A percentile compares a stretch with the other conserved stretches of the same genome.
phyloP scores from a whole-genome alignment of 306 rosid species.

The Phaseolus lunatus region DNA sequence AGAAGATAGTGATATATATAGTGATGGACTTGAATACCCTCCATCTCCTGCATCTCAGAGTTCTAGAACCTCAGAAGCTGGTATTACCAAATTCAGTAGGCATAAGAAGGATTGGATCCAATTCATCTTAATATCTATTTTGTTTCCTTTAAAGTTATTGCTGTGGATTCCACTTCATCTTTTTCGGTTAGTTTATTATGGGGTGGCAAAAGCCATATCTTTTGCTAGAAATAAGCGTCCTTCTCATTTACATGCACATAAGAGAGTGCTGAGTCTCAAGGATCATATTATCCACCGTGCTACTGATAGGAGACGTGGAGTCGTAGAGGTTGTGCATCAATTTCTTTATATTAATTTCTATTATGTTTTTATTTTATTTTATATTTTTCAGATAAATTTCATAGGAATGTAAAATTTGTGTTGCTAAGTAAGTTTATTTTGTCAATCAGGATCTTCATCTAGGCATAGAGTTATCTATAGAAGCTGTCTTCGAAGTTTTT shows the following conservation, averaged over 20 bases:
- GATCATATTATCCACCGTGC: slow-evolving; percentile 79
- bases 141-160: slow-evolving; percentile 63
- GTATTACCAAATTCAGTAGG: slow-evolving; percentile 53
- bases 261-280: slow-evolving; percentile 64
- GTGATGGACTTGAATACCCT: slow-evolving; percentile 59
- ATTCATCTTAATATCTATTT: slow-evolving; percentile 61
- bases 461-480: slow-evolving; percentile 79
- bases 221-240: slow-evolving; percentile 46
- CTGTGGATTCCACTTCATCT: slow-evolving; percentile 61
- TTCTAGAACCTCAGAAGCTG: slow-evolving; percentile 67
- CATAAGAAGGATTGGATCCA: slow-evolving; percentile 58
- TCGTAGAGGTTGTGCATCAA: slow-evolving; percentile 72
- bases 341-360: slow-evolving; percentile 12
- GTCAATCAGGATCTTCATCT: slow-evolving; percentile 85
- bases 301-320: slow-evolving; percentile 92
- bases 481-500: slow-evolving; percentile 76
- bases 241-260: slow-evolving; percentile 48
- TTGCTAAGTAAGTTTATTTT: slow-evolving; percentile 40
- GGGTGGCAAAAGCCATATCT: slow-evolving; percentile 43
- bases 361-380: slow-evolving; percentile 18
- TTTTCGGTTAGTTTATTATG: slow-evolving; percentile 45
- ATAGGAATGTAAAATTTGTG: neutral
- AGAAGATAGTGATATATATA: slow-evolving; percentile 64
- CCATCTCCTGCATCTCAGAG: slow-evolving; percentile 68
- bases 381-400: neutral